Percentiles rank a stretch among this genome's conserved stretches.
phyloP scores from a whole-genome alignment of 768 basidiomycete genomes.

The Trametes villosa region DNA sequence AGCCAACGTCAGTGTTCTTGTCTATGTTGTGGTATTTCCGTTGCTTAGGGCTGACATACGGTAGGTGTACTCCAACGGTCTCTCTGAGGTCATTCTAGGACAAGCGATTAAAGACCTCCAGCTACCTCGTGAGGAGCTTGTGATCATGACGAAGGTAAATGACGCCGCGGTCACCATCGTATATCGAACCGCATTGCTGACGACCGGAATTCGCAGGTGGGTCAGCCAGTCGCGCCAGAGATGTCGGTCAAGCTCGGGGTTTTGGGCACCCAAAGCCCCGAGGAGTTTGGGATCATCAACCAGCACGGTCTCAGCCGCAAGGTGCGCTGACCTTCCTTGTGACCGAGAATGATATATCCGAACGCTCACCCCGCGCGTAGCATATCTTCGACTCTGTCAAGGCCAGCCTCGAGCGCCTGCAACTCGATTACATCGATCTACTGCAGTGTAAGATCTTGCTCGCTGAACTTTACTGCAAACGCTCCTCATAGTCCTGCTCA shows the following conservation, averaged over 20 bases:
- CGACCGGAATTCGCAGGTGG: no score
- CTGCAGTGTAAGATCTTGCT: no score
- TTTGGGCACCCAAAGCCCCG: no score
- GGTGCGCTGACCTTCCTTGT: constrained; percentile 11
- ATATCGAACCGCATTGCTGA: no score
- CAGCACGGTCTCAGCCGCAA: constrained; percentile 32
- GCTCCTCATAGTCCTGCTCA: no score
- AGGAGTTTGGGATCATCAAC: constrained; percentile 2
- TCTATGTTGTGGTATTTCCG: no score
- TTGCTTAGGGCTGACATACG: no score
- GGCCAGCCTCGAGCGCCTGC: constrained; percentile 64
- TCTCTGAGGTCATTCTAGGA: constrained; percentile 46
- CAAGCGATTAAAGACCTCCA: constrained; percentile 47
- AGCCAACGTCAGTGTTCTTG: no score
- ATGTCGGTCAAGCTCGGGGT: no score
- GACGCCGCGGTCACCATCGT: background rate
- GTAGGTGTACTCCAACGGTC: constrained; percentile 46
- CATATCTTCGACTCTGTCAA: constrained; percentile 76
- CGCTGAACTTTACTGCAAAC: no score
- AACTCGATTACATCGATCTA: constrained; percentile 64
- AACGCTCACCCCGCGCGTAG: constrained; percentile 35
- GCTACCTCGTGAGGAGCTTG: constrained; percentile 51
- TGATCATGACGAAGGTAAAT: constrained; percentile 50
- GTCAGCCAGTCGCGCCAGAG: no score
- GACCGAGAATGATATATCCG: no score